Conservation (phyloP, 2,329 filamentous ascomycete species). For the Penicillium sp. region DNA sequence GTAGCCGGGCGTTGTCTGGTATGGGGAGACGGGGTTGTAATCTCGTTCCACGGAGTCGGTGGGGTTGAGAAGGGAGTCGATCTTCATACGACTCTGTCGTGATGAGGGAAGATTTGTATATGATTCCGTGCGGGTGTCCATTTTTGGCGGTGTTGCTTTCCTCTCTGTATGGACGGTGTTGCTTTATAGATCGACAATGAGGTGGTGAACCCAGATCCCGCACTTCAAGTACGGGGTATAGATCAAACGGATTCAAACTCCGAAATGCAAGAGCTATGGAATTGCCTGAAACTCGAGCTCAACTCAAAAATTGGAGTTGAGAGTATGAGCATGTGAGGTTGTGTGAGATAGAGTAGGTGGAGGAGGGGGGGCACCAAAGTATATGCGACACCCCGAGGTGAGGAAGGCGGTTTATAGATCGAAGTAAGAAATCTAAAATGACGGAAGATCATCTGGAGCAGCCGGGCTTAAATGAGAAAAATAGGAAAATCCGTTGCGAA, state of each 20-base stretch:
- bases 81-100: conserved; percentile 35
- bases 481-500: conserved; percentile 5
- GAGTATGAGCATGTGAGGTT: background rate
- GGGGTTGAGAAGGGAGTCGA: conserved; percentile 35
- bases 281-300: background rate
- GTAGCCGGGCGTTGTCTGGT: conserved; percentile 15
- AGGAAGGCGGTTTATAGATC: conserved; percentile 22
- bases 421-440: conserved; percentile 7
- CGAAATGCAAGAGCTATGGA: background rate
- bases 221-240: background rate
- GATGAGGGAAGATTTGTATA: conserved; percentile 21
- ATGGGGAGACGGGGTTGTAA: conserved; percentile 16
- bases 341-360: background rate
- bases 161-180: background rate
- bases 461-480: conserved; percentile 21
- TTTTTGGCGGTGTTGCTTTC: too few relatives aligned
- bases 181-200: conserved; percentile 3
- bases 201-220: background rate
- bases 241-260: background rate
- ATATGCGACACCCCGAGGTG: conserved; percentile 4
- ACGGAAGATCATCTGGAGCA: conserved; percentile 22
- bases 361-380: conserved; percentile 1
- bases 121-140: conserved; percentile 19
- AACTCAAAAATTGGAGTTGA: background rate
- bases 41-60: conserved; percentile 9